phyloP scores from a whole-genome alignment of 1,284 basidiomycete genomes.

The Schizophyllum commune region DNA sequence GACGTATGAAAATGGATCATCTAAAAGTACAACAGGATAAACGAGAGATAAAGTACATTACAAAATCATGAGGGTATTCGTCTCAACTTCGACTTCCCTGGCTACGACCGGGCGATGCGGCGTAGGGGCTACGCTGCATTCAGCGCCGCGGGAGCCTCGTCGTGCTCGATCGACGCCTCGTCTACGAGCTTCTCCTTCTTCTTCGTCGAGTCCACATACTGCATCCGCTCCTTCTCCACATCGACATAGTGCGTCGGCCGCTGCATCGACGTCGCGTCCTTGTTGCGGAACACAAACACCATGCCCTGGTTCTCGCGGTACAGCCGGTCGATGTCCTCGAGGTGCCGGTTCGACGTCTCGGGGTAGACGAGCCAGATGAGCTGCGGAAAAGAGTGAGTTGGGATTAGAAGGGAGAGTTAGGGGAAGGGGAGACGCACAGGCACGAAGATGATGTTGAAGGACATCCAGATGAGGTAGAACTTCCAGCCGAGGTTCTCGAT shows the following conservation, averaged over 20 bases:
- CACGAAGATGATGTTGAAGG: conserved; percentile 38
- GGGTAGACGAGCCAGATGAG: conserved; percentile 37
- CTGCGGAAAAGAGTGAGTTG: conserved; percentile 16
- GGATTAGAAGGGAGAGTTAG: no score
- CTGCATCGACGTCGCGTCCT: conserved; percentile 32
- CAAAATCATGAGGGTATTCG: not conserved
- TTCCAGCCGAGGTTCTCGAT: conserved; percentile 37
- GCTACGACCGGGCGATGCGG: no score
- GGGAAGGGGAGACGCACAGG: no score
- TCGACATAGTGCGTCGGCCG: conserved; percentile 33
- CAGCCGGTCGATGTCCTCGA: conserved; percentile 39
- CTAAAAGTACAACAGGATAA: not conserved
- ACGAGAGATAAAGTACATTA: not conserved
- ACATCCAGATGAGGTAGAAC: conserved; percentile 39
- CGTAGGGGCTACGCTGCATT: not conserved
- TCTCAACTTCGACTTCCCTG: not conserved
- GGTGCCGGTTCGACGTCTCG: conserved; percentile 37
- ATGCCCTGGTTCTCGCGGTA: conserved; percentile 34
- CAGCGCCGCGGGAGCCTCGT: not conserved
- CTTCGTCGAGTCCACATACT: conserved; percentile 5
- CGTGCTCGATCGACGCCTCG: not conserved
- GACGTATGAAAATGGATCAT: not conserved
- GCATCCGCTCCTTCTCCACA: not conserved
- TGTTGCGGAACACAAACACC: conserved; percentile 31
- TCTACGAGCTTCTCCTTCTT: not conserved